Base-by-base conservation (phyloP, 208 protist species). In the Balamuthia mandrillaris region DNA sequence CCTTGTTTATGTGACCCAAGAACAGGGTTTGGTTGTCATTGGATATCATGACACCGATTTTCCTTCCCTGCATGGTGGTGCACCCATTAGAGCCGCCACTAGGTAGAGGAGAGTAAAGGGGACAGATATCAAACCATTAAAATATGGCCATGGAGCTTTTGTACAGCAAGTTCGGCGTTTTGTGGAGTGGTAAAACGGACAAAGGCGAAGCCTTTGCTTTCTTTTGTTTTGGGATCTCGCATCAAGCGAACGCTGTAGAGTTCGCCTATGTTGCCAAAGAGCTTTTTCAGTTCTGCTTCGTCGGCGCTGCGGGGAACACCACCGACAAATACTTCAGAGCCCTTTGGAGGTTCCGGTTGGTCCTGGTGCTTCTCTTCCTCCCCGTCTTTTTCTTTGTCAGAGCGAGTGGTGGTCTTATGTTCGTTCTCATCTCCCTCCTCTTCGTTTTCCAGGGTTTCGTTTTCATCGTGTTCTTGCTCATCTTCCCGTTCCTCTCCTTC, bases 21-120 rank as follows among this genome's bases (percentile, higher is more conserved):
- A 81, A 81, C 21, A 81, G 72, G 33, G 72, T 60, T 14, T 81
- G 72, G 47, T 81, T 81, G 72, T 81, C 72, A 24, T 81, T 41
- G 35, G 72, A 81, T 24, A 81, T 47, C 0, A 81, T 18, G 45
- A 81, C 72, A 7, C 72, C 72, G 72, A 81, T 58, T 35, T 41
- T 41, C 3, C 72, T 41, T 18, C 51, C 72, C 72, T 81, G 35
- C 6, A 39, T 18, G 0, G 9, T 12, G 39, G 24, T 3, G 4
- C 29, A 35, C 10, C 10, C 3, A 65, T 7, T 10, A 31, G 24
- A 33, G 7, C 16, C 27, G 3, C 6, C 10, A 16, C 33, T 10
- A 33, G 56, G 31, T 10, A 9, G 2, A 31, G 49, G 63, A 10
- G 35, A 72, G 27, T 12, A n/a, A 31, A 29, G 10, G 33, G n/a